Base-by-base conservation (phyloP, 768 basidiomycete genomes). In the Floccularia luteovirens region DNA sequence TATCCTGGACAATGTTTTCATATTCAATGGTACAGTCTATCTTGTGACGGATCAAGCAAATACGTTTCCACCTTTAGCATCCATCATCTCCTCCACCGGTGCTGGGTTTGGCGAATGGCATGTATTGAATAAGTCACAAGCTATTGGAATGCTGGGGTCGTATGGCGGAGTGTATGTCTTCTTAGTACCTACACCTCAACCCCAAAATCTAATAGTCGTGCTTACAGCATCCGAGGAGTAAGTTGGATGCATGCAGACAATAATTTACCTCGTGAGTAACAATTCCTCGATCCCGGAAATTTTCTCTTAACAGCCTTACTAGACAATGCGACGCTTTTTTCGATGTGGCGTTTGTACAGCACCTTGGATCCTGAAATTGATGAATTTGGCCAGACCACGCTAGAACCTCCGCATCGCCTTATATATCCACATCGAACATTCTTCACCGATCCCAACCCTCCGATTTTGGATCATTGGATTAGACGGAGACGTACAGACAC, bases 1-100 rank as follows among this genome's bases (percentile, higher is more conserved):
- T 1, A 74, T 91, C 31, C 64, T 93, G 41, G 87, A 92, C 50
- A 83, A 88, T 44, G 69, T 89, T n/a, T 75, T 83, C 51, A 59
- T 85, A n/a, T 65, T 73, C 49, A 79, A 84, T 47, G 79, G 79
- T 7, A 77, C 77, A 2, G 71, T 89, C 44, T 88, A 78, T 57
- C 57, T 93, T 43, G 79, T 93, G 24, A 75, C 81, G 3, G 80
- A 90, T 54, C 66, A 79, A 43, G 68, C 70, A 4, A 56, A 67
- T 1, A 60, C 64, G n/a, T 71, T 90, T 36, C 91, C 90, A 1
- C 43, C 70, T 1, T 54, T 80, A 23, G 56, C 56, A 3, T 58
- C 66, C 1, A 80, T 86, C 14, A 61, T 74, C 24, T 62, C 73
- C 22, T 74, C 58, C n/a, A 46, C 44, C 2, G 56, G 58, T 8